Evolutionary conservation across 305 asterid species (phyloP).

Genomic region (Fraxinus dipetala): DNA sequence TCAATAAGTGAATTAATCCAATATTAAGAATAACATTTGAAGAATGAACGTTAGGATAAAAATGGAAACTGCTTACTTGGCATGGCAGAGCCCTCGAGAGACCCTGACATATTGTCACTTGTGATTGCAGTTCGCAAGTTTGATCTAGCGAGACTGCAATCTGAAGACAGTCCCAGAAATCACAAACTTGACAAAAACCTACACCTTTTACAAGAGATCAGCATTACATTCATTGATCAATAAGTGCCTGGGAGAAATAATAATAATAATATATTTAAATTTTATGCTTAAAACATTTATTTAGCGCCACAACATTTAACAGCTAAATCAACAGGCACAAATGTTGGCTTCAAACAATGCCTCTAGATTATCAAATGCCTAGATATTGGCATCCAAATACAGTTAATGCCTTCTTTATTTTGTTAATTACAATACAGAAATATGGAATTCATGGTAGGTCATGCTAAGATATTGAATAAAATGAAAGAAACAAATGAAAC

Average conservation of each 20-base stretch:
- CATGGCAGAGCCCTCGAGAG: constrained; percentile 43
- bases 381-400: neutral
- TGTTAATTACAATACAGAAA: neutral
- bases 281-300: neutral
- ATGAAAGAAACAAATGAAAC: neutral
- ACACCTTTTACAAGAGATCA: constrained; percentile 25
- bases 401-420: neutral
- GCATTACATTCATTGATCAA: neutral
- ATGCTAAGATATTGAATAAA: neutral
- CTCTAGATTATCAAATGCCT: neutral
- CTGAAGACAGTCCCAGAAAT: constrained; percentile 19
- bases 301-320: neutral
- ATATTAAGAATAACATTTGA: neutral
- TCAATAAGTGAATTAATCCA: neutral
- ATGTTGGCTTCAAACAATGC: neutral
- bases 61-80: constrained; percentile 46
- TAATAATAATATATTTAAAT: neutral
- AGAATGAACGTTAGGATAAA: neutral
- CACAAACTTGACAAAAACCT: constrained; percentile 28
- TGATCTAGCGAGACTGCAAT: constrained; percentile 17
- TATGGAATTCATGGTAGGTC: neutral
- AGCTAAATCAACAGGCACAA: neutral
- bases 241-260: neutral
- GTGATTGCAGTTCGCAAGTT: constrained; percentile 29
- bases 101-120: constrained; percentile 48